Base-by-base conservation (phyloP, 148 eudicot species). In the Rhododendron ovatum region DNA sequence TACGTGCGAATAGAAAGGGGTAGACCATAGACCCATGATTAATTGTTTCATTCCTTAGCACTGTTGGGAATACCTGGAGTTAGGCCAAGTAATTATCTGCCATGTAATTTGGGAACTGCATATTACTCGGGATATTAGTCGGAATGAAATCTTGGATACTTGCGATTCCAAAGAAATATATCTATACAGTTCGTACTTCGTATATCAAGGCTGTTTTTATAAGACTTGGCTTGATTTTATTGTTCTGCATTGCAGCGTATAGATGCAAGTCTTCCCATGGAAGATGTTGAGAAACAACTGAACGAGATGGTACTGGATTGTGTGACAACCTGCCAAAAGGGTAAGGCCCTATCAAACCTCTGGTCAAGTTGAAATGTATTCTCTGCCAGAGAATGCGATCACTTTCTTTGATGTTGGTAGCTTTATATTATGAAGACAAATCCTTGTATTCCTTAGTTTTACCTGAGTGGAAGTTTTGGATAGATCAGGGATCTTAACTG, bases 261-360 rank as follows among this genome's bases (percentile, higher is more conserved):
- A 22, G 94, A 97, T 87, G 99, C 98, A 26, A 87, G 95, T 78
- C 90, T 92, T 47, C 86, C 96, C 24, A 89, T 91, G 83, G 98
- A 97, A 89, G 96, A 95, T 76, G 92, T 97, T 47, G 93, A 97
- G 90, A 91, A 93, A 84, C 91, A 93, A 87, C 78, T 97, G 81
- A 89, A 84, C 69, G 92, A 89, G 57, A 30, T 74, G 35, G 95
- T 89, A 11, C 63, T 91, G 85, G 93, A 93, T 28, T 91, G 93
- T 79, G 89, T 94, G 85, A 75, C 61, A 35, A 74, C 83, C 55
- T 86, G 88, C 83, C 88, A 55, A 73, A 20, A 53, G 84, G 88
- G 88, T 17, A 86, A 86, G 59, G 26, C 88, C 50, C 83, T 86
- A 61, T 86, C 81, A 24, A 61, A 86, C 7, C 83, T 86, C 41